Evolutionary conservation across 352 stramenopile genomes (phyloP), one percentile per base, ranked within the genome.

Genomic region (Phytophthora brassicae): DNA sequence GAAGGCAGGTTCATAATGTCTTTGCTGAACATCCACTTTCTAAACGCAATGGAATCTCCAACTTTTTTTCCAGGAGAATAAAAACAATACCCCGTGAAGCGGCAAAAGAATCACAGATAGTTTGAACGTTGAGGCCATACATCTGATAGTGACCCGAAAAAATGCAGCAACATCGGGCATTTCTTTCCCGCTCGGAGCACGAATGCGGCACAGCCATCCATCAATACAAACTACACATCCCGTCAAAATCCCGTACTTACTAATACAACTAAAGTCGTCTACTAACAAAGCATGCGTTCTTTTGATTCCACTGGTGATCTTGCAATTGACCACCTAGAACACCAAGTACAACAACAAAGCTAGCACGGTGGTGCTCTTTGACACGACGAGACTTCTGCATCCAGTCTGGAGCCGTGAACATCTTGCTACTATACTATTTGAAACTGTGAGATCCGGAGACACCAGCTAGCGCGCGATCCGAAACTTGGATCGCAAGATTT

Each of bases 81-180:
- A 22, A 62, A 28, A 36, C 55, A 62, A 39, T 62, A 60, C 1
- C 44, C 54, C 6, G 54, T 62, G 20, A 62, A 62, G 17, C 48
- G 46, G 12, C 36, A 64, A 14, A 51, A 11, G 5, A 35, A 29
- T 64, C 47, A 19, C 47, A 57, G 6, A 64, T 39, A n/a, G 56
- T 47, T 43, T 64, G 56, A 3, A 52, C 46, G 24, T 57, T 64
- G 1, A 64, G 13, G 6, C 39, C 46, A 47, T 57, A 64, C 38
- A 44, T 52, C 17, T 56, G 56, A 26, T 57, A 56, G 31, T 38
- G 31, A 12, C 31, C 31, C 31, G 12, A 38, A 38, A n/a, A 38
- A 38, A 38, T 16, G 46, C 35, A 17, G 39, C n/a, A 3, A 64
- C 46, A 23, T 58, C 56, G 2, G 48, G 48, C 9, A 64, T 47